phyloP scores from a whole-genome alignment of 2,329 filamentous ascomycete species.

The Cladophialophora carrionii region DNA sequence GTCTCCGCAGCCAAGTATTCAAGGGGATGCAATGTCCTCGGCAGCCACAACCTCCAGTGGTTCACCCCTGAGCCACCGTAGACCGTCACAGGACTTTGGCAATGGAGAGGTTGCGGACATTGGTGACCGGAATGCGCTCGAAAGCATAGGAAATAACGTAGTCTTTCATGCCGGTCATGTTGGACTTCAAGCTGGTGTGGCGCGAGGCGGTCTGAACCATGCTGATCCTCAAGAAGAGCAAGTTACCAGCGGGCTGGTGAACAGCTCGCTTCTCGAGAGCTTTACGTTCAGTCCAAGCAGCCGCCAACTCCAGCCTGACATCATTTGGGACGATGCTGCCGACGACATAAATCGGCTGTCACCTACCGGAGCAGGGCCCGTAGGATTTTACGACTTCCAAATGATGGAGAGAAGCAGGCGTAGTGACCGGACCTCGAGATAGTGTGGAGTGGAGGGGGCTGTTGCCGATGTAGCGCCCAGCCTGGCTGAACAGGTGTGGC shows the following conservation, averaged over 20 bases:
- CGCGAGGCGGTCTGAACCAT: background rate
- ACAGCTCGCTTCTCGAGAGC: conserved; percentile 9
- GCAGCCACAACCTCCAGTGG: conserved; percentile 4
- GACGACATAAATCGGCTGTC: background rate
- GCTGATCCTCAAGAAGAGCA: background rate
- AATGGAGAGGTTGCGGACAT: background rate
- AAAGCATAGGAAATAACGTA: background rate
- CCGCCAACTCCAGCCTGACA: background rate
- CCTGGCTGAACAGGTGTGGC: background rate
- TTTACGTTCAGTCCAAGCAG: background rate
- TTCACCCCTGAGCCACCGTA: conserved; percentile 10
- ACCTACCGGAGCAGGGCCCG: background rate
- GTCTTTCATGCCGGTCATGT: background rate
- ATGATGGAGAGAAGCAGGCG: conserved; percentile 4
- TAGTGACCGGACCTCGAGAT: background rate
- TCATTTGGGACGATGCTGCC: background rate
- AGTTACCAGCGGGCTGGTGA: conserved; percentile 1
- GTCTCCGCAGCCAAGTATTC: conserved; percentile 12
- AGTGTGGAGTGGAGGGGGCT: background rate
- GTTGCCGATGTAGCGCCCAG: too few species aligned
- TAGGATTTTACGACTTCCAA: conserved; percentile 10
- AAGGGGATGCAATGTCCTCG: conserved; percentile 13
- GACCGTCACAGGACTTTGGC: conserved; percentile 8
- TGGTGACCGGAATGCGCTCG: background rate
- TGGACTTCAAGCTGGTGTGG: background rate